Conservation (phyloP, 108 stramenopile genomes). For the Nitzschia inconspicua region DNA sequence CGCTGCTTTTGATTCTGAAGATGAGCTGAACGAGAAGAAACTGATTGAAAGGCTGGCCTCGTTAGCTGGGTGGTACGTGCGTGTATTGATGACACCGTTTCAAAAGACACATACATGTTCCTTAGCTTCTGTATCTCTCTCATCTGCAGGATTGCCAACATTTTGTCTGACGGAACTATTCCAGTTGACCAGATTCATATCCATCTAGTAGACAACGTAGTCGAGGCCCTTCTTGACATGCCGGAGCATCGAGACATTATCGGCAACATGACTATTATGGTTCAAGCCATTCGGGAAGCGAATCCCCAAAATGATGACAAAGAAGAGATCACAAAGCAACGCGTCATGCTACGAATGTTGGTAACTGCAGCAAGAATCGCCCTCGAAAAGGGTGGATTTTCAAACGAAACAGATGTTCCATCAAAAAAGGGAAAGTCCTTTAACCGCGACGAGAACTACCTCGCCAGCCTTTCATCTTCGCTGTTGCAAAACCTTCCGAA, state of each 20-base stretch:
- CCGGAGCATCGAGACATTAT: conserved; percentile 62
- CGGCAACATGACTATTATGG: conserved; percentile 73
- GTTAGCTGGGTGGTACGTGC: conserved; percentile 31
- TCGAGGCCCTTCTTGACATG: conserved; percentile 66
- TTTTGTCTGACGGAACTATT: conserved; percentile 54
- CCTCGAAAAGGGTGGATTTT: conserved; percentile 40
- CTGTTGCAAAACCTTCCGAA: conserved; percentile 66
- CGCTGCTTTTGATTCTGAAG: conserved; percentile 76
- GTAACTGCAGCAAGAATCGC: conserved; percentile 58
- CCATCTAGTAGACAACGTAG: conserved; percentile 61
- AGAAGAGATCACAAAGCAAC: conserved; percentile 63
- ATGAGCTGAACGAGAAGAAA: conserved; percentile 39
- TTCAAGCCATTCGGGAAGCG: conserved; percentile 68
- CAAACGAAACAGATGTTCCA: not conserved
- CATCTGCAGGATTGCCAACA: conserved; percentile 63
- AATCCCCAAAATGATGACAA: conserved; percentile 29
- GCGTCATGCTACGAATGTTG: conserved; percentile 73
- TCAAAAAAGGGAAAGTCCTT: conserved; percentile 8
- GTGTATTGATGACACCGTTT: not conserved
- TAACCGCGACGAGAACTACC: conserved; percentile 20
- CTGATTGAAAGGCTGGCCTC: conserved; percentile 29
- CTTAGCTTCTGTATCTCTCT: too few relatives aligned
- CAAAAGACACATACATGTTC: not conserved
- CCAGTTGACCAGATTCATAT: conserved; percentile 64
- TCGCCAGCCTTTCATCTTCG: conserved; percentile 61